Evolutionary conservation across 331 rosid genomes (phyloP), one percentile per base, ranked within the genome.

Genomic region (Arachis monticola): DNA sequence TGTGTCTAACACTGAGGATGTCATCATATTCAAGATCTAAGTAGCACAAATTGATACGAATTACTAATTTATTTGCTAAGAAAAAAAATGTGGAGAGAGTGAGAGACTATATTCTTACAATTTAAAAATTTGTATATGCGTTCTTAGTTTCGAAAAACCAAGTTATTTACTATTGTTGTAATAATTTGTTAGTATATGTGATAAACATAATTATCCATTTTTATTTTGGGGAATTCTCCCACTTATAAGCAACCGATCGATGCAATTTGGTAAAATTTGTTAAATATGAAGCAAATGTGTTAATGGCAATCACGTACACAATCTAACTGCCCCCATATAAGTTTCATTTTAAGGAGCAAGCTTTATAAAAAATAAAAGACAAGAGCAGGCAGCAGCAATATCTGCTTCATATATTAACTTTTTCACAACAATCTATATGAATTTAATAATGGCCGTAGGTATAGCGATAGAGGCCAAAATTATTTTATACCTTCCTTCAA

Each of bases 241-340:
- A 59, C 22, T 42, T 50, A 50, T 68, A 48, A 67, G 45, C 42
- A 1, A 1, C 30, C 30, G 30, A 27, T 40, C 2, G 55, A 10
- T 4, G 31, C 17, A 0, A 6, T 60, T 61, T 47, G 13, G 17
- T 5, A 41, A 11, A 41, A 8, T 27, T 17, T 27, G 35, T 22
- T 27, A 7, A 64, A 53, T 22, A 41, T 53, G 47, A 10, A 57
- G 31, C 10, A 6, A 32, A 27, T n/a, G 10, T 57, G 68, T 38
- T 46, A 58, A 48, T 45, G 80, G 5, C 40, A 76, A 45, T 13
- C 44, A 45, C 62, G 41, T 38, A 38, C 41, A 56, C 73, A 13
- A 12, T 67, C 38, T 57, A 53, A 56, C 6, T 41, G 40, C 38
- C 5, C 12, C 44, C 0, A 38, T 38, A 11, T 41, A 22, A 45